Conservation (phyloP, 305 asterid species). For the Fraxinus albicans region DNA sequence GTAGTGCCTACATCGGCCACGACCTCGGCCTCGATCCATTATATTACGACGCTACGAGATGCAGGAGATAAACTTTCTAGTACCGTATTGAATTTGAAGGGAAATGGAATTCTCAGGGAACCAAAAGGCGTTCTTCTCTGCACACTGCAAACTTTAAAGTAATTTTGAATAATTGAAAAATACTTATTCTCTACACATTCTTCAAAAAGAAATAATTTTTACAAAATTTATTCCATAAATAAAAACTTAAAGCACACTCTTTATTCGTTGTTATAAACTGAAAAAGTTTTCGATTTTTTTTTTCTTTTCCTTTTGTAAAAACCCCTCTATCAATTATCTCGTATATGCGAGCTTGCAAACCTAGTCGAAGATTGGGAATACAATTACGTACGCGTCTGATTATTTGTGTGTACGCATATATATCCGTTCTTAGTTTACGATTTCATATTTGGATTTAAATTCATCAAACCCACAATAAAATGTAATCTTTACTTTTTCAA, state of each 20-base stretch:
- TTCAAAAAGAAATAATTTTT: neutral
- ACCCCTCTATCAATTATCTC: neutral
- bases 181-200: neutral
- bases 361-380: neutral
- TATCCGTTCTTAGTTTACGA: too few relatives aligned
- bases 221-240: neutral
- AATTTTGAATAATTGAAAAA: neutral
- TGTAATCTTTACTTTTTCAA: neutral
- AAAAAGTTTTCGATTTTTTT: too few relatives aligned
- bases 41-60: neutral
- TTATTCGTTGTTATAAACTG: neutral
- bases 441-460: too few relatives aligned
- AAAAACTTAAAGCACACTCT: neutral
- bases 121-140: neutral
- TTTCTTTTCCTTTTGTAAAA: neutral
- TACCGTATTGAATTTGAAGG: neutral
- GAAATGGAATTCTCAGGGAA: neutral
- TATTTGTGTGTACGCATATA: neutral
- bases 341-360: neutral
- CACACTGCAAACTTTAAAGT: neutral
- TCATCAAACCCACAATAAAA: neutral
- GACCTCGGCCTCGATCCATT: neutral
- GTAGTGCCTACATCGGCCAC: neutral
- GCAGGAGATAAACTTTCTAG: neutral
- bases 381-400: neutral